phyloP scores from a whole-genome alignment of 495 filamentous ascomycete genomes.

The Tuber brumale region DNA sequence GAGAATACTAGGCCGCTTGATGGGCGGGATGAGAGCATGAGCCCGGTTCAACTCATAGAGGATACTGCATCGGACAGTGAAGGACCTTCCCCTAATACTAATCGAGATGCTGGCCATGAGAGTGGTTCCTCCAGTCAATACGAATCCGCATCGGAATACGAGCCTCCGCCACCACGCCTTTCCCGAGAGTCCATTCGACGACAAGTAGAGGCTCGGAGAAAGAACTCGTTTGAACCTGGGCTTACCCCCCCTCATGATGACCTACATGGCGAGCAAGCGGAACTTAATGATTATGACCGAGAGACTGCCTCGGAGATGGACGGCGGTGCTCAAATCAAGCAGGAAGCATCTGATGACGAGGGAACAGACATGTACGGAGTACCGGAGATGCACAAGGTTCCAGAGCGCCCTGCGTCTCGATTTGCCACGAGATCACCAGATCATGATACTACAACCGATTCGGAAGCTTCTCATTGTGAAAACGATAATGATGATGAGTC shows the following conservation, averaged over 20 bases:
- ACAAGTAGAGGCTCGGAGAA: slow-evolving; percentile 70
- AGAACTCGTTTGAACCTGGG: slow-evolving; percentile 43
- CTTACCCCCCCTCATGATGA: neutral
- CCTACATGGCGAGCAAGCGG: slow-evolving; percentile 7
- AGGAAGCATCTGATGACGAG: slow-evolving; percentile 55
- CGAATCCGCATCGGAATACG: slow-evolving; percentile 44
- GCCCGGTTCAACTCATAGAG: slow-evolving; percentile 43
- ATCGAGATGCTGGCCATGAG: slow-evolving; percentile 25
- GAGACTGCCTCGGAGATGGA: slow-evolving; percentile 39
- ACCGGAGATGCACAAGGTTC: slow-evolving; percentile 54
- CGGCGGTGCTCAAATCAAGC: slow-evolving; percentile 60
- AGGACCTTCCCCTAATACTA: slow-evolving; percentile 37
- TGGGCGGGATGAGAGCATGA: slow-evolving; percentile 50
- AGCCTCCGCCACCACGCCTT: slow-evolving; percentile 66
- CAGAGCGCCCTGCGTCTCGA: slow-evolving; percentile 37
- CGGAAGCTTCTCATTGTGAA: slow-evolving; percentile 46
- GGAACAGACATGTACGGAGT: slow-evolving; percentile 65
- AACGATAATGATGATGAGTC: slow-evolving; percentile 49
- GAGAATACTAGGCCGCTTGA: slow-evolving; percentile 50
- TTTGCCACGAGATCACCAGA: slow-evolving; percentile 40
- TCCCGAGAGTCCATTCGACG: slow-evolving; percentile 89
- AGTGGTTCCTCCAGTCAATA: slow-evolving; percentile 39
- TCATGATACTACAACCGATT: slow-evolving; percentile 29
- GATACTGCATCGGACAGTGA: slow-evolving; percentile 51
- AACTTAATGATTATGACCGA: slow-evolving; percentile 49